Evolutionary conservation across 345 rosid genomes (phyloP).

Genomic region (Populus davidiana): DNA sequence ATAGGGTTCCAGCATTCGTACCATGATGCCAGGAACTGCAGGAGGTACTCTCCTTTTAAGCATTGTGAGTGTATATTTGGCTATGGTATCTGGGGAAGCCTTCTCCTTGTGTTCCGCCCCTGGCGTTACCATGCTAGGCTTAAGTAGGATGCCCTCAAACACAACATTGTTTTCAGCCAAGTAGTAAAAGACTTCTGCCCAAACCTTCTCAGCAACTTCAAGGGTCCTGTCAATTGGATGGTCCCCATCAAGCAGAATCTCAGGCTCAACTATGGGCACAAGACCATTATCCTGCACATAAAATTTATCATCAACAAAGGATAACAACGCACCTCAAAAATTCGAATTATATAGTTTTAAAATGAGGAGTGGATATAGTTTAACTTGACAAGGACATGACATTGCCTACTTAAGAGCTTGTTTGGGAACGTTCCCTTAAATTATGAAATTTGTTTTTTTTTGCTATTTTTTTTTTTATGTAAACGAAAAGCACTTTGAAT

Average conservation of each 20-base stretch:
- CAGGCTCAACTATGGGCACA: slow-evolving; percentile 97
- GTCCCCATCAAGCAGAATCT: slow-evolving; percentile 97
- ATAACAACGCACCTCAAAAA: too few relatives aligned
- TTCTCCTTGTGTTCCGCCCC: slow-evolving; percentile 91
- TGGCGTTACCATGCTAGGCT: slow-evolving; percentile 99
- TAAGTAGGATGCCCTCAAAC: slow-evolving; percentile 89
- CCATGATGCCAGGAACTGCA: slow-evolving; percentile 97
- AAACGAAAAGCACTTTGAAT: too few relatives aligned
- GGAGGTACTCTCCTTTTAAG: slow-evolving; percentile 93
- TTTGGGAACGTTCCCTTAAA: too few relatives aligned
- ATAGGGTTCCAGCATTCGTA: slow-evolving; percentile 24
- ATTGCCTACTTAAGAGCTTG: too few relatives aligned
- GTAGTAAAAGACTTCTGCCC: slow-evolving; percentile 96
- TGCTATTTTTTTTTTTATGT: too few relatives aligned
- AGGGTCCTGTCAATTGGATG: slow-evolving; percentile 91
- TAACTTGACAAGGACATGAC: not conserved
- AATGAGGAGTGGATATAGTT: too few relatives aligned
- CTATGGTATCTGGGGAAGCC: slow-evolving; percentile 90
- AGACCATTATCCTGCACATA: slow-evolving; percentile 80
- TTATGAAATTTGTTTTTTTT: too few relatives aligned
- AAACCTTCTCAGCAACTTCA: slow-evolving; percentile 96
- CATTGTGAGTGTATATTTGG: slow-evolving; percentile 88
- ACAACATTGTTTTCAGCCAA: slow-evolving; percentile 86
- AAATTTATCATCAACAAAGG: slow-evolving; percentile 7
- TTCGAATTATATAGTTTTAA: too few relatives aligned